A percentile compares a stretch with the other conserved stretches of the same genome.
phyloP scores from a whole-genome alignment of 2,329 filamentous ascomycete genomes.

The Fusarium sp. region DNA sequence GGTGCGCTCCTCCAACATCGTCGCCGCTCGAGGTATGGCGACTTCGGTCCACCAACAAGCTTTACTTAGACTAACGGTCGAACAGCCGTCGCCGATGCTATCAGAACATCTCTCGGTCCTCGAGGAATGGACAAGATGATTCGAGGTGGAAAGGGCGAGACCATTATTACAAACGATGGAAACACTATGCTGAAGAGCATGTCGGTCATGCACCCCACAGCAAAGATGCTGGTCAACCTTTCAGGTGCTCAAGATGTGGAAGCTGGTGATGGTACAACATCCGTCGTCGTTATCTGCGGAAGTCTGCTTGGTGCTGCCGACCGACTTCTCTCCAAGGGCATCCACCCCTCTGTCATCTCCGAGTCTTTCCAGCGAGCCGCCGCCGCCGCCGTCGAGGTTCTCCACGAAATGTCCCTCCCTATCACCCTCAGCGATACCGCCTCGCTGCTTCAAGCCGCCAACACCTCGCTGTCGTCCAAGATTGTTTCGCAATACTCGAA shows the following conservation, averaged over 20 bases:
- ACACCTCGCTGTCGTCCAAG: constrained; percentile 97
- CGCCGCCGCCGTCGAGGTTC: constrained; percentile 86
- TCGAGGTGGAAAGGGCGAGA: constrained; percentile 94
- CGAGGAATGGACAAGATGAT: constrained; percentile 99
- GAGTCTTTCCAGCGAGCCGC: constrained; percentile 98
- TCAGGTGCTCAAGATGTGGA: constrained; percentile 98
- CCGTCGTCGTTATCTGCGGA: constrained; percentile 97
- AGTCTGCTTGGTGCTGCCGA: constrained; percentile 95
- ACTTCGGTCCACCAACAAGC: constrained; percentile 6
- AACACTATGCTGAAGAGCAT: constrained; percentile 99
- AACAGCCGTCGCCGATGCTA: constrained; percentile 94
- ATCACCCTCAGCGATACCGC: constrained; percentile 90
- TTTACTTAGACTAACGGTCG: constrained; percentile 35
- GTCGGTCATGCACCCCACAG: constrained; percentile 99
- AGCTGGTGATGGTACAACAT: constrained; percentile 97
- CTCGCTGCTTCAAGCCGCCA: constrained; percentile 94
- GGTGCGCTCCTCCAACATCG: constrained; percentile 95
- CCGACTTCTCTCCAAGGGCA: constrained; percentile 89
- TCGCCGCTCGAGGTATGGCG: constrained; percentile 88
- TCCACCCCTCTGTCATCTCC: constrained; percentile 97
- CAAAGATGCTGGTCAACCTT: constrained; percentile 98
- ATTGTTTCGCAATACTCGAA: constrained; percentile 98
- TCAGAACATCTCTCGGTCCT: constrained; percentile 95
- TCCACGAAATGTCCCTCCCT: constrained; percentile 96
- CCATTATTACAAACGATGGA: constrained; percentile 99